These are phyloP conservation scores for Jatropha curcas DNA, from an alignment of 345 rosid species.

Conservation along the genomic window DNA sequence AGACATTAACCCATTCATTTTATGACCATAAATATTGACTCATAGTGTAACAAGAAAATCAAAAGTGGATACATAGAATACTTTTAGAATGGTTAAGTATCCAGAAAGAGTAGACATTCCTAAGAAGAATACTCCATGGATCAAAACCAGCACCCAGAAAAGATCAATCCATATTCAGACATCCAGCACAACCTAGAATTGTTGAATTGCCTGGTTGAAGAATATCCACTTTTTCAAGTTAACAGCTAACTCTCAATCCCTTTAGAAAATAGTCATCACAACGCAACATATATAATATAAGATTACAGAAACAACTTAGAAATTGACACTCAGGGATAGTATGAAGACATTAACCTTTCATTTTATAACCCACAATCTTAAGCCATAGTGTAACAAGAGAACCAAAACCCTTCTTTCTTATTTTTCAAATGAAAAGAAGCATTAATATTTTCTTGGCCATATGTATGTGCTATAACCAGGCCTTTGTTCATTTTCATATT, in stretches of 20 bases:
- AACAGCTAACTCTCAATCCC: background rate
- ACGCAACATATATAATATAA: background rate
- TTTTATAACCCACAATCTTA: background rate
- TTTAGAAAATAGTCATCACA: background rate
- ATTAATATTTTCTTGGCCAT: background rate
- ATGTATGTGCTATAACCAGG: background rate
- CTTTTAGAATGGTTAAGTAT: background rate
- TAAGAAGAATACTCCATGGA: background rate
- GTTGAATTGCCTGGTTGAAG: background rate
- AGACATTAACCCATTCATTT: background rate
- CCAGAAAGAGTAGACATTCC: background rate
- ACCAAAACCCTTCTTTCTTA: background rate
- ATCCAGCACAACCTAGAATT: background rate
- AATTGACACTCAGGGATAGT: background rate
- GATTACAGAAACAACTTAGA: background rate
- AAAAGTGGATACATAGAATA: too few relatives aligned
- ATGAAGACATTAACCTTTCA: background rate
- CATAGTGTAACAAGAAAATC: background rate
- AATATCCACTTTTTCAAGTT: background rate
- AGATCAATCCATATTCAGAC: background rate
- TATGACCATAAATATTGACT: background rate
- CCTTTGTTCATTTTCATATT: background rate
- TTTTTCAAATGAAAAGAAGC: background rate
- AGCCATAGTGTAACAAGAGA: background rate
- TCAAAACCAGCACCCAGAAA: background rate